phyloP scores from a whole-genome alignment of 2,329 filamentous ascomycete species.

The Fusarium sp. region DNA sequence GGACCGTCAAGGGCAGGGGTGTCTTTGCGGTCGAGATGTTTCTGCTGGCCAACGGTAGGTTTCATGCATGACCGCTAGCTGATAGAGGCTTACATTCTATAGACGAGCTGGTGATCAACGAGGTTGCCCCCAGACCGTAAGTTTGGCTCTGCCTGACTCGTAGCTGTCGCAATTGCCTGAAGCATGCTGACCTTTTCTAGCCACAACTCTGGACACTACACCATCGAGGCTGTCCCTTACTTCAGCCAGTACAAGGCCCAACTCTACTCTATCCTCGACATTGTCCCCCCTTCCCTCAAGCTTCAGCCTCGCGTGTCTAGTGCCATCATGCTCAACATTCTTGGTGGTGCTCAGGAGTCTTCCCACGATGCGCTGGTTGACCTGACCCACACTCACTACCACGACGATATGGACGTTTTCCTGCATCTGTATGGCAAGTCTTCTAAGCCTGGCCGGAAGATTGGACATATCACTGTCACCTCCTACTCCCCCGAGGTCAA shows the following conservation, averaged over 20 bases:
- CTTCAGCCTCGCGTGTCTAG: slow-evolving; percentile 70
- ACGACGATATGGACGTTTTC: slow-evolving; percentile 61
- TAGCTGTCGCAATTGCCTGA: neutral
- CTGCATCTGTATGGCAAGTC: slow-evolving; percentile 95
- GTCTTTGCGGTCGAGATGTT: slow-evolving; percentile 99
- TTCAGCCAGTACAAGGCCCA: slow-evolving; percentile 94
- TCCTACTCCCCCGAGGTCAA: slow-evolving; percentile 75
- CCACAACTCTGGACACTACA: slow-evolving; percentile 96
- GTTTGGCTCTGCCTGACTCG: neutral
- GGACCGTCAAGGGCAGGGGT: slow-evolving; percentile 85
- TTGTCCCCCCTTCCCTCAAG: slow-evolving; percentile 65
- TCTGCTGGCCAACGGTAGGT: slow-evolving; percentile 75
- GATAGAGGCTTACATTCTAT: slow-evolving; percentile 14
- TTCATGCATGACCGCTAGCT: neutral
- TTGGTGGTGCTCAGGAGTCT: slow-evolving; percentile 74
- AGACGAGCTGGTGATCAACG: slow-evolving; percentile 80
- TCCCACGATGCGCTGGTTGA: slow-evolving; percentile 69
- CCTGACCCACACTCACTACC: slow-evolving; percentile 58
- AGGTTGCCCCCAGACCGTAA: slow-evolving; percentile 78
- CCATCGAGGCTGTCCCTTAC: slow-evolving; percentile 89
- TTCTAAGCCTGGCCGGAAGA: slow-evolving; percentile 89
- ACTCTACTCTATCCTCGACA: slow-evolving; percentile 82
- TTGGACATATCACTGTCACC: slow-evolving; percentile 91
- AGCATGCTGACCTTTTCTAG: slow-evolving; percentile 48
- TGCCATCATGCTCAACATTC: slow-evolving; percentile 84